Percentiles rank a stretch among this genome's conserved stretches.
Evolutionary conservation across 176 grass and related monocot genomes (phyloP).

Genomic region (Triticum timopheevii): DNA sequence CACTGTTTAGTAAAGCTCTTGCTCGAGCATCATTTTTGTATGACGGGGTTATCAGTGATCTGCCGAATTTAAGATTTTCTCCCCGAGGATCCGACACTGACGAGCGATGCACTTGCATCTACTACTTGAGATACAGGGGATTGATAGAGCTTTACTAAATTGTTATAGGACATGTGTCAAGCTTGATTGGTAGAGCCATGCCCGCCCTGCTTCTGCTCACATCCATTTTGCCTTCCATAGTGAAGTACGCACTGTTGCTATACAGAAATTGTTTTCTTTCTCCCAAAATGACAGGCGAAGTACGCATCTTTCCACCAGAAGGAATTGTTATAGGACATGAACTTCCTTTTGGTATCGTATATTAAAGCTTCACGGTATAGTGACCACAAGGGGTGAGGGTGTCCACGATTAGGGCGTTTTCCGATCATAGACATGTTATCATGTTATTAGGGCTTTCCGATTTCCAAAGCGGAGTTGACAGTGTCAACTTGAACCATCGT

Average conservation of each 20-base stretch:
- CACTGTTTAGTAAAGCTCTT: not conserved
- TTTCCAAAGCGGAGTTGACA: not conserved
- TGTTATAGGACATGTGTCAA: not conserved
- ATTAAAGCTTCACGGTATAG: not conserved
- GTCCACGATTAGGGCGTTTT: not conserved
- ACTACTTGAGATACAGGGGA: not conserved
- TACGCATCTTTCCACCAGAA: not conserved
- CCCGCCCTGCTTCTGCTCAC: not conserved
- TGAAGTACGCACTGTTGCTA: not conserved
- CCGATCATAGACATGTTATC: not conserved
- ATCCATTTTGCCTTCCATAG: not conserved
- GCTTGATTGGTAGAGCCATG: not conserved
- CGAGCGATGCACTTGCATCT: not conserved
- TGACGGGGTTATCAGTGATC: not conserved
- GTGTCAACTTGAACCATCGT: not conserved
- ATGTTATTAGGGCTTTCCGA: not conserved
- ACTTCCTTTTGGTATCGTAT: not conserved
- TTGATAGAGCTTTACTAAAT: too few relatives aligned
- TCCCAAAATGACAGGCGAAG: not conserved
- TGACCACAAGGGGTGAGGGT: not conserved
- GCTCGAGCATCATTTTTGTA: not conserved
- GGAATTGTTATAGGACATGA: not conserved
- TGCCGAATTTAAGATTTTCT: constrained; percentile 29
- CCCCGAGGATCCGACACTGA: not conserved
- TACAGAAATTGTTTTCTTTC: not conserved